Base-by-base conservation (phyloP, 2,329 filamentous ascomycete species). In the Aureobasidium sp. region DNA sequence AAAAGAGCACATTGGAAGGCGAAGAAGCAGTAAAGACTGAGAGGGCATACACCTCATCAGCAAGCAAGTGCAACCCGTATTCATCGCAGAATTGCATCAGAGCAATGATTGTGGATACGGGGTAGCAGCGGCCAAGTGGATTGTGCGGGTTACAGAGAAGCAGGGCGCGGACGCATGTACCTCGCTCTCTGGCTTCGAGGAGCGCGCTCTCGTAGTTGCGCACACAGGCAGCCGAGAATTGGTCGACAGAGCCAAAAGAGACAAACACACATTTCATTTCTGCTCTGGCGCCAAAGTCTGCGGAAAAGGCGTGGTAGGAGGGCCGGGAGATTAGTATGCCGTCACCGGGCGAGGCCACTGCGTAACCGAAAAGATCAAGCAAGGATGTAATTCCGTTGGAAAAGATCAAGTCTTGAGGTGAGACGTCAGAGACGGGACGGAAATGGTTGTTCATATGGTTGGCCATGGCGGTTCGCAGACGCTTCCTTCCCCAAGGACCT, bases 251-350 rank as follows among this genome's bases (percentile, higher is more conserved):
- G 5, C 68, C 64, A 27, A 75, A 78, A 25, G 75, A 66, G 1
- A 75, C 72, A 62, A 75, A 77, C 1, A 78, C 70, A 22, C 75
- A 70, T 58, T 74, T 66, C 6, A 78, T 67, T 1, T 64, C 62
- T 5, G 79, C 75, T 56, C 77, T 75, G 20, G 76, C 74, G 0
- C 76, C 75, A 48, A 82, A 52, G 66, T 83, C 81, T 1, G 76
- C 68, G 25, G 77, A 73, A 60, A 83, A 83, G 17, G 77, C 73
- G 20, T 76, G 76, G 62, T 83, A 83, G 7, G 77, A 72, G 0
- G 81, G 80, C 15, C 75, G 70, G 34, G 42, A 39, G 22, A 59
- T 20, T 12, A 83, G 66, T 22, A 83, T 75, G 1, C 74, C 79
- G 48, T 82, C 78, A 0, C 75, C 76, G 0, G 71, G 69, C 58